Percentiles rank a stretch among this genome's conserved stretches.
These are phyloP conservation scores for Aspergillus unguis DNA, from an alignment of 2,329 filamentous ascomycete species.

Conservation along the genomic window DNA sequence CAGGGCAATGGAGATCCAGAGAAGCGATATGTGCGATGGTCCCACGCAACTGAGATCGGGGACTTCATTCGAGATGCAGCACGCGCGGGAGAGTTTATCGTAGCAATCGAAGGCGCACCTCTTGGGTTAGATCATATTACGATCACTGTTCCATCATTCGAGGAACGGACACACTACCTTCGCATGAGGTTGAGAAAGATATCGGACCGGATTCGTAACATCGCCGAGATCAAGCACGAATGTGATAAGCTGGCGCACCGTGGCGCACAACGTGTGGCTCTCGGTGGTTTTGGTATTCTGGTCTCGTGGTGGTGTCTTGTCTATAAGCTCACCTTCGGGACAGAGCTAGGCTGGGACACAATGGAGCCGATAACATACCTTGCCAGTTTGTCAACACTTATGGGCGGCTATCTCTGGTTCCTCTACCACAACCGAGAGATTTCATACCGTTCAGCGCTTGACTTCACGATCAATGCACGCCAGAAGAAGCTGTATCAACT, in stretches of 20 bases:
- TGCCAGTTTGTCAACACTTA: conserved; percentile 78
- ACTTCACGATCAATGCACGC: conserved; percentile 75
- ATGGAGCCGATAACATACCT: conserved; percentile 91
- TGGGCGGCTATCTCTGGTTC: conserved; percentile 91
- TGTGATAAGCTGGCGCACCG: conserved; percentile 76
- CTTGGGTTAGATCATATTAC: conserved; percentile 63
- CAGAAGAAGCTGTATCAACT: conserved; percentile 73
- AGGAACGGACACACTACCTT: conserved; percentile 85
- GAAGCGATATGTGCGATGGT: conserved; percentile 77
- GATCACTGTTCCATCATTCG: conserved; percentile 81
- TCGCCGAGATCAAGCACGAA: conserved; percentile 73
- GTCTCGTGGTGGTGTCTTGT: conserved; percentile 78
- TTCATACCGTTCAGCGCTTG: conserved; percentile 80
- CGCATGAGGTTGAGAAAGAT: conserved; percentile 71
- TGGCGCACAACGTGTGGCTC: conserved; percentile 73
- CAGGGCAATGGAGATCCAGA: conserved; percentile 19
- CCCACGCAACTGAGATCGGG: conserved; percentile 80
- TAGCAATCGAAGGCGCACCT: conserved; percentile 71
- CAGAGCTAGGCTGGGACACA: conserved; percentile 80
- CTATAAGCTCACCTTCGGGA: conserved; percentile 65
- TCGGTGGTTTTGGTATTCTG: conserved; percentile 72
- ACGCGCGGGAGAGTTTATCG: conserved; percentile 75
- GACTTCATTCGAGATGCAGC: conserved; percentile 92
- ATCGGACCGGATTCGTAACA: conserved; percentile 62
- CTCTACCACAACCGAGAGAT: conserved; percentile 88